Percentiles rank a stretch among this genome's conserved stretches.
Conservation (phyloP, 192 early-diverging fungal species). For the Coemansia sp. region DNA sequence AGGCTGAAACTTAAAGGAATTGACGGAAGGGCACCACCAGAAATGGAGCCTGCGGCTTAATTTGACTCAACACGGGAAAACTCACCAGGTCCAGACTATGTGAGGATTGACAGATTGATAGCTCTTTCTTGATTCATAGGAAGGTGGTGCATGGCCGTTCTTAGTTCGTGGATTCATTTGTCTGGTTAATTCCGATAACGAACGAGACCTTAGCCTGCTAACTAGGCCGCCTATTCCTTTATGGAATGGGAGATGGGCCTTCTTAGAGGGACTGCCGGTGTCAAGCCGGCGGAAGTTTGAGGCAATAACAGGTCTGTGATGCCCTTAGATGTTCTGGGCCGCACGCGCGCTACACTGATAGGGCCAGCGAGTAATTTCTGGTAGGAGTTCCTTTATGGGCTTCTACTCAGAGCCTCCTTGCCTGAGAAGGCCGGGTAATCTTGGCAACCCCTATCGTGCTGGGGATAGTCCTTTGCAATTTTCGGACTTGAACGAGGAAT, state of each 20-base stretch:
- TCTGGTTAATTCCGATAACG: slow-evolving; percentile 85
- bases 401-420: slow-evolving; percentile 19
- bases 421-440: slow-evolving; percentile 63
- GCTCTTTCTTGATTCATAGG: slow-evolving; percentile 57
- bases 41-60: slow-evolving; percentile 61
- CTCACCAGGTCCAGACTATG: slow-evolving; percentile 61
- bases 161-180: slow-evolving; percentile 68
- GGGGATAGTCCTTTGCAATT: slow-evolving; percentile 80
- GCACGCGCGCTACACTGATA: slow-evolving; percentile 80
- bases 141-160: slow-evolving; percentile 54
- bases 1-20: slow-evolving; percentile 57
- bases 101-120: slow-evolving; percentile 60
- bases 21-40: slow-evolving; percentile 55
- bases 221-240: slow-evolving; percentile 57
- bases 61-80: slow-evolving; percentile 67
- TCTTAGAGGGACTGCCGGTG: slow-evolving; percentile 56
- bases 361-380: slow-evolving; percentile 65
- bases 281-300: slow-evolving; percentile 70
- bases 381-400: slow-evolving; percentile 46
- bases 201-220: slow-evolving; percentile 81
- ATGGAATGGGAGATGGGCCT: slow-evolving; percentile 17
- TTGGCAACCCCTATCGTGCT: slow-evolving; percentile 73
- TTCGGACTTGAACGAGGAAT: slow-evolving; percentile 79
- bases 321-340: slow-evolving; percentile 83
- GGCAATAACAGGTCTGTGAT: slow-evolving; percentile 86